Base-by-base conservation (phyloP, 768 basidiomycete species). In the Hortiboletus flavorubellus region DNA sequence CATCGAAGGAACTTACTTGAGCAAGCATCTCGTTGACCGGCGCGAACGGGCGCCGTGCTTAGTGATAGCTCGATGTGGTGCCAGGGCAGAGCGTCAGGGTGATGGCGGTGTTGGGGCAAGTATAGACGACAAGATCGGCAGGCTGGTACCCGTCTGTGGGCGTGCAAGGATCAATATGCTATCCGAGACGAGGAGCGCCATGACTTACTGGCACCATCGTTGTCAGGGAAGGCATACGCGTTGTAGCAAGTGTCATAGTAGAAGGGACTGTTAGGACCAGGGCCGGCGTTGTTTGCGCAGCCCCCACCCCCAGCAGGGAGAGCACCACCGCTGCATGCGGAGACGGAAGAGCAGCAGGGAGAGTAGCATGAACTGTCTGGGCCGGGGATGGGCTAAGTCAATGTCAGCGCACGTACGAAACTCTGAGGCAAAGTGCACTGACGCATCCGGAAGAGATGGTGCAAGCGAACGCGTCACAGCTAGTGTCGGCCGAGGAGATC, bases 161-260 rank as follows among this genome's bases (percentile, higher is more conserved):
- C 21, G 21, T 21, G 21, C 21, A 15, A 26, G 26, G 8, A 33
- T 67, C 10, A 67, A 16, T 6, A 37, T 15, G 38, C n/a, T 31
- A 8, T 18, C 2, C 2, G 14, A 38, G 15, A 21, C n/a, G 7
- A 18, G 21, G 12, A 38, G 34, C 7, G 15, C 31, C 3, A 6
- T 8, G 30, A 58, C 65, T 49, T 47, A 72, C 68, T 0, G 4
- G 68, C 37, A 18, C 70, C 70, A 15, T 72, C 70, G 38, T 69
- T 70, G 56, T 70, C 70, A n/a, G 68, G 68, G 66, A 69, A 69
- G 23, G 68, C 68, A 8, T 72, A 72, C 37, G 70, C 68, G 21
- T 72, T 69, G 55, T 47, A 56, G 53, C 68, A 72, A 5, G 57
- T 58, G 31, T 33, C 3, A 21, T 72, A 60, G 53, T 68, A 71